Evolutionary conservation across 257 asterid genomes (phyloP).

Genomic region (Scutellaria galericulata): DNA sequence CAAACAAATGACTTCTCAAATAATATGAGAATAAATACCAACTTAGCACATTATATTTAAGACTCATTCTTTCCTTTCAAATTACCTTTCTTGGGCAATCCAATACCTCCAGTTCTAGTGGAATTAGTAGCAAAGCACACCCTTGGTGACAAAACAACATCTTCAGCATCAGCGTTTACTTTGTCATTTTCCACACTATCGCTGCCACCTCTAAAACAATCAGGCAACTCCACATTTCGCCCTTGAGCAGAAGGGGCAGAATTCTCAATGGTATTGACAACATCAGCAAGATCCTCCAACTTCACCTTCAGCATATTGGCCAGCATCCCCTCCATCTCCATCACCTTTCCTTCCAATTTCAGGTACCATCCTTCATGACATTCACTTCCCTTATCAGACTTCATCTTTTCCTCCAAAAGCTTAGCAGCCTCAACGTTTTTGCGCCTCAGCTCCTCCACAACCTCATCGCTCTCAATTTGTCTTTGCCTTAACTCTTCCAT

Average conservation of each 20-base stretch:
- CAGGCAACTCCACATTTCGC: background rate
- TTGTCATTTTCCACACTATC: background rate
- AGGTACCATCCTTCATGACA: background rate
- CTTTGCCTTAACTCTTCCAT: background rate
- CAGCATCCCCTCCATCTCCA: too few relatives aligned
- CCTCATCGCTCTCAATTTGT: background rate
- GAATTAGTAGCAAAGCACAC: too few relatives aligned
- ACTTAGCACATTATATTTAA: too few relatives aligned
- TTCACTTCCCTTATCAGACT: too few relatives aligned
- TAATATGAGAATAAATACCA: too few relatives aligned
- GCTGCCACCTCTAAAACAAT: background rate
- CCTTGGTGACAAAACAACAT: too few relatives aligned
- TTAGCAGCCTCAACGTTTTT: background rate
- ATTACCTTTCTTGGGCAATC: too few relatives aligned
- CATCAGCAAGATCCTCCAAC: background rate
- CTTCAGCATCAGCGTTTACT: background rate
- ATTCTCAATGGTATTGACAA: background rate
- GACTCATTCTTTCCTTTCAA: too few relatives aligned
- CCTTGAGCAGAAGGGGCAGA: background rate
- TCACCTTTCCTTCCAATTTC: background rate
- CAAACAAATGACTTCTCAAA: too few relatives aligned
- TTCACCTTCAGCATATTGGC: background rate
- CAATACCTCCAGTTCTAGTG: too few relatives aligned
- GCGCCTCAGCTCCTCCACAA: background rate
- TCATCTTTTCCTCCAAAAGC: too few relatives aligned